Evolutionary conservation across 352 stramenopile species (phyloP).

Genomic region (Phytophthora fragariaefolia): DNA sequence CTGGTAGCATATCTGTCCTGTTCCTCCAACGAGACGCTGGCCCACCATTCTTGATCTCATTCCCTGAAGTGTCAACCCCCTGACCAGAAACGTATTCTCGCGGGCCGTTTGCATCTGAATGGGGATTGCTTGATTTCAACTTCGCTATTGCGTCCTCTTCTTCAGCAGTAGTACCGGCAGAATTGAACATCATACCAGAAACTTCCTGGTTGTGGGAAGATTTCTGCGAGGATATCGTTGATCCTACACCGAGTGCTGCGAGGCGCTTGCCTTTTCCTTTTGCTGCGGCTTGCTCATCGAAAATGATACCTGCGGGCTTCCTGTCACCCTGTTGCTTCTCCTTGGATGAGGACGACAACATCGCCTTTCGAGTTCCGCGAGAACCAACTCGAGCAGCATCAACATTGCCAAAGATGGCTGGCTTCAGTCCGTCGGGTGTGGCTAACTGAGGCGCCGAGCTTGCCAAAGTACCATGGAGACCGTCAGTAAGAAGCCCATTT

Average conservation of each 20-base stretch:
- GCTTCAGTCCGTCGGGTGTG: slow-evolving; percentile 2
- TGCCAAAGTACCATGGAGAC: slow-evolving; percentile 1
- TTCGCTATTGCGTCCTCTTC: neutral
- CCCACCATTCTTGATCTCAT: neutral
- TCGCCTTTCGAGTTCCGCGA: slow-evolving; percentile 4
- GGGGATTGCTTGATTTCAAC: neutral
- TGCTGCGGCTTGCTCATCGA: slow-evolving; percentile 12
- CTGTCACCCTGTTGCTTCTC: slow-evolving; percentile 10
- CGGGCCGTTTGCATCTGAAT: neutral
- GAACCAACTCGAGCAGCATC: slow-evolving; percentile 5
- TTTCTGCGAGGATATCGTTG: neutral
- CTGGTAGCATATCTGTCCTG: slow-evolving; percentile 6
- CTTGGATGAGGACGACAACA: slow-evolving; percentile 18
- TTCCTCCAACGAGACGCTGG: neutral
- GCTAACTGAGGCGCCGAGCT: slow-evolving; percentile 14
- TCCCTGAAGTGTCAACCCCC: slow-evolving; percentile 12
- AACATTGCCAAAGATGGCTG: slow-evolving; percentile 8
- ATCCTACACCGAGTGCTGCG: slow-evolving; percentile 7
- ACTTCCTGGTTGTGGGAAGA: slow-evolving; percentile 9
- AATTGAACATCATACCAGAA: neutral
- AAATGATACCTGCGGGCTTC: slow-evolving; percentile 8
- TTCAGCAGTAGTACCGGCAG: neutral
- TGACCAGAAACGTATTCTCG: slow-evolving; percentile 28
- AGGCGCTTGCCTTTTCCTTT: slow-evolving; percentile 16
- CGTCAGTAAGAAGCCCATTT: slow-evolving; percentile 3